These are phyloP conservation scores for Solanum lignicaule DNA, from an alignment of 257 asterid species.

Conservation along the genomic window DNA sequence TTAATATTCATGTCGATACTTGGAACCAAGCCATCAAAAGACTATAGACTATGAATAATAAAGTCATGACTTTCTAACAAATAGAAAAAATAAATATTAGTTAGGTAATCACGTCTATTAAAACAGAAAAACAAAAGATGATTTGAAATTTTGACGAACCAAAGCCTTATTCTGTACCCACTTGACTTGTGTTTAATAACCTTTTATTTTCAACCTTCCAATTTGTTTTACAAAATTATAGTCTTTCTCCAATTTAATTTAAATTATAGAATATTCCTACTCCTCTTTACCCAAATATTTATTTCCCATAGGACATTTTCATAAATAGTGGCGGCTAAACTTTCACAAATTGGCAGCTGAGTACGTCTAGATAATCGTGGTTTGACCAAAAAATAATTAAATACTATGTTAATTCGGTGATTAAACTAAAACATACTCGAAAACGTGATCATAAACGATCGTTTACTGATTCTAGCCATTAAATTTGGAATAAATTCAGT, in stretches of 20 bases:
- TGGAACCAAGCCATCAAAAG: neutral
- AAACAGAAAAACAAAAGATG: neutral
- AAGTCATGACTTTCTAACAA: neutral
- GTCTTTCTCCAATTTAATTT: neutral
- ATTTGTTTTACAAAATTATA: neutral
- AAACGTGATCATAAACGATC: neutral
- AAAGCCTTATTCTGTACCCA: neutral
- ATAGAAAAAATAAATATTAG: neutral
- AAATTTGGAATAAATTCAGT: neutral
- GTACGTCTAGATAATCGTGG: neutral
- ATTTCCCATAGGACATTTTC: neutral
- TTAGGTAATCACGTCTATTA: neutral
- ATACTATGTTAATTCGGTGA: neutral
- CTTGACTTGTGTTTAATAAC: neutral
- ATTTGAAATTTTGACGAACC: neutral
- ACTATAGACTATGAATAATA: neutral
- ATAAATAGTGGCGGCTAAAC: neutral
- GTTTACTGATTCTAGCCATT: neutral
- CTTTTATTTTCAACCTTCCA: neutral
- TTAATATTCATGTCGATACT: neutral
- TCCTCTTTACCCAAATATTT: neutral
- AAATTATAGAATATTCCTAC: neutral
- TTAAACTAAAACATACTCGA: neutral
- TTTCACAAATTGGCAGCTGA: neutral
- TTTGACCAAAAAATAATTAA: neutral